Evolutionary conservation across 805 yeast species (phyloP).

Genomic region (Kuraishia molischiana): DNA sequence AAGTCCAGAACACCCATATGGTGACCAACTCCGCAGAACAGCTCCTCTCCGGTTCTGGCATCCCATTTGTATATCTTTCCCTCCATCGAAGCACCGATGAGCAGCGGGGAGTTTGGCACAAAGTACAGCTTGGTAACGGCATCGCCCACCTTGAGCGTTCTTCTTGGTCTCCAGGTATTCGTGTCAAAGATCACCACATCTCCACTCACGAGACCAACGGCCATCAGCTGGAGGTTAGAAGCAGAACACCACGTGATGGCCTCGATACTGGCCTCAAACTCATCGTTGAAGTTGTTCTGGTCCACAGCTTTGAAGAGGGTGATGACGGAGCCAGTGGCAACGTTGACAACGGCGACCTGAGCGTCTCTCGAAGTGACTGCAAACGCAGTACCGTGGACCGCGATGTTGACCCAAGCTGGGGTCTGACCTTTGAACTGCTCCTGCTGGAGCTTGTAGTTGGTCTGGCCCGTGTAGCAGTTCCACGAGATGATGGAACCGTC

Average conservation of each 20-base stretch:
- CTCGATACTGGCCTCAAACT: constrained; percentile 62
- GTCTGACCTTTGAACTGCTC: constrained; percentile 61
- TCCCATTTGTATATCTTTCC: constrained; percentile 86
- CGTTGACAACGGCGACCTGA: constrained; percentile 66
- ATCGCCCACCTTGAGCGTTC: constrained; percentile 59
- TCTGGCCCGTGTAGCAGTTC: constrained; percentile 76
- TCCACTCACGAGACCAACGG: constrained; percentile 87
- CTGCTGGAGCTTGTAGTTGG: constrained; percentile 56
- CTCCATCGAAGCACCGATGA: constrained; percentile 72
- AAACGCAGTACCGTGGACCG: constrained; percentile 37
- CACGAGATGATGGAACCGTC: constrained; percentile 84
- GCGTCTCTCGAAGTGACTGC: constrained; percentile 91
- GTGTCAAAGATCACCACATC: constrained; percentile 76
- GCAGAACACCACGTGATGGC: constrained; percentile 68
- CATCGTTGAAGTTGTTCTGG: constrained; percentile 42
- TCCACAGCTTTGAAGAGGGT: constrained; percentile 59
- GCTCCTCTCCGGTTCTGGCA: constrained; percentile 70
- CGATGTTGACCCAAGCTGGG: constrained; percentile 84
- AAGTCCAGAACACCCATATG: constrained; percentile 91
- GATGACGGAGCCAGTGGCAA: constrained; percentile 63
- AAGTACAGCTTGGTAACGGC: constrained; percentile 77
- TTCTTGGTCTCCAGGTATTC: constrained; percentile 79
- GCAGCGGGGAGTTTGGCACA: constrained; percentile 40
- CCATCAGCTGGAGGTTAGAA: constrained; percentile 51
- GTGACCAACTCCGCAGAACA: constrained; percentile 83